Evolutionary conservation across 805 yeast genomes (phyloP).

Genomic region (Suhomyces emberorum): DNA sequence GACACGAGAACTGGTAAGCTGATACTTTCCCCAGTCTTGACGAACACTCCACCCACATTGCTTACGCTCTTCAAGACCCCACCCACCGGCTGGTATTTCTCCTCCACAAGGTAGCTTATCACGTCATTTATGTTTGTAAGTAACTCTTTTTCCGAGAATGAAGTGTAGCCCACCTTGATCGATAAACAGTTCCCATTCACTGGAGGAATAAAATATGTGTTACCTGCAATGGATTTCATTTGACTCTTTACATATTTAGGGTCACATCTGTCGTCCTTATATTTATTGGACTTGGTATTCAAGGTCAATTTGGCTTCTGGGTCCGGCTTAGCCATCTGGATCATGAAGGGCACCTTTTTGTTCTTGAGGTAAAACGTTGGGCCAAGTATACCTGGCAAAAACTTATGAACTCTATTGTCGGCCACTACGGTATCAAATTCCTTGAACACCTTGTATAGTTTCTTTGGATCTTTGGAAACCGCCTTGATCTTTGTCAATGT

Average conservation of each 20-base stretch:
- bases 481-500: slow-evolving; percentile 56
- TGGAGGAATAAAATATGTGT: slow-evolving; percentile 58
- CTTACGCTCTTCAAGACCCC: slow-evolving; percentile 48
- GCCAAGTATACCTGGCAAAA: slow-evolving; percentile 58
- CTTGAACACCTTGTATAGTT: slow-evolving; percentile 47
- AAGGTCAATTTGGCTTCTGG: slow-evolving; percentile 31
- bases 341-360: slow-evolving; percentile 64
- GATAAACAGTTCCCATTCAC: slow-evolving; percentile 59
- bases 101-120: slow-evolving; percentile 44
- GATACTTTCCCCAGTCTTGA: slow-evolving; percentile 65
- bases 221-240: slow-evolving; percentile 58
- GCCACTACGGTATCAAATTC: slow-evolving; percentile 67
- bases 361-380: slow-evolving; percentile 59
- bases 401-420: slow-evolving; percentile 64
- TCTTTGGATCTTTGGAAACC: slow-evolving; percentile 41
- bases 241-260: slow-evolving; percentile 62
- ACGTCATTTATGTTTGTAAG: slow-evolving; percentile 53
- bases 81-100: slow-evolving; percentile 51
- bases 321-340: slow-evolving; percentile 53
- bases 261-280: slow-evolving; percentile 61
- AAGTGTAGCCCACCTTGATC: slow-evolving; percentile 56
- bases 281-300: slow-evolving; percentile 36
- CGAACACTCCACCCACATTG: slow-evolving; percentile 49
- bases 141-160: slow-evolving; percentile 41
- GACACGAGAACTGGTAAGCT: slow-evolving; percentile 51